Evolutionary conservation across 257 asterid species (phyloP).

Genomic region (Perilla frutescens): DNA sequence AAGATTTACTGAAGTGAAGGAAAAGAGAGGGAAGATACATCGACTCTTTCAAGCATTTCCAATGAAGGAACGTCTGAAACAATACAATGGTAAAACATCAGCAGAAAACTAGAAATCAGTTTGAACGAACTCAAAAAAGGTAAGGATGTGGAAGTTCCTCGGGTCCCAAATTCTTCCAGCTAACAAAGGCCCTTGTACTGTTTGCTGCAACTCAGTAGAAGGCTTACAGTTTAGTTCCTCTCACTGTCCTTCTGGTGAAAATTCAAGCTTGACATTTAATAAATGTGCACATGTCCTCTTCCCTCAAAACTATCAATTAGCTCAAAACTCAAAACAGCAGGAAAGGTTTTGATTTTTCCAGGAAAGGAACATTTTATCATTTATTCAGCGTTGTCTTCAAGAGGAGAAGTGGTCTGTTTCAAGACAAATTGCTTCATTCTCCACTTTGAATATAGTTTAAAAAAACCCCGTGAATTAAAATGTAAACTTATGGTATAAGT

Average conservation of each 20-base stretch:
- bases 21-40: background rate
- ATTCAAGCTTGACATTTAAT: background rate
- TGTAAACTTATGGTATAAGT: background rate
- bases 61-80: background rate
- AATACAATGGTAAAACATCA: background rate
- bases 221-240: background rate
- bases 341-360: background rate
- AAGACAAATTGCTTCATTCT: constrained; percentile 18
- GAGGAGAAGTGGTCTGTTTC: background rate
- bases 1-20: background rate
- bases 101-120: background rate
- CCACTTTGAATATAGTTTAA: background rate
- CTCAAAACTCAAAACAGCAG: background rate
- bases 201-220: background rate
- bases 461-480: background rate
- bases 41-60: constrained; percentile 8
- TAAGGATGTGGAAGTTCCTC: background rate
- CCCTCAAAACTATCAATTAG: background rate
- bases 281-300: background rate
- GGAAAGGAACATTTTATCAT: background rate
- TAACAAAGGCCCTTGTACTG: background rate
- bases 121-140: too few species aligned
- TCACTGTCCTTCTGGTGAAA: background rate
- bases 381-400: background rate
- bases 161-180: background rate